These are phyloP conservation scores for Dioscorea dumetorum DNA, from an alignment of 106 monocot species.

Conservation along the genomic window DNA sequence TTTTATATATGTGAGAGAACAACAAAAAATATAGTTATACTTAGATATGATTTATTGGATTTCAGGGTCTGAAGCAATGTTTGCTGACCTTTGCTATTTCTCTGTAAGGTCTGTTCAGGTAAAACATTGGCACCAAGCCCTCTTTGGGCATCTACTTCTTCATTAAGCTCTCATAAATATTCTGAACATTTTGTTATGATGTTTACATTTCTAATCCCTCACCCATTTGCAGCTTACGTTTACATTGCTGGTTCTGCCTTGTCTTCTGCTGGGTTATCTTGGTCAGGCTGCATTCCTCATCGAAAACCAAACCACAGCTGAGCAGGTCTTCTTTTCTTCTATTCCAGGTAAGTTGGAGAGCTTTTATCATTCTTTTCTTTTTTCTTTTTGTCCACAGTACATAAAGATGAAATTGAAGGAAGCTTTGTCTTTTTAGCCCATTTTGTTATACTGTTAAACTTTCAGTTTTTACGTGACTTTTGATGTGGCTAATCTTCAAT, in stretches of 20 bases:
- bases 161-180: too few relatives aligned
- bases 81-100: slow-evolving; percentile 92
- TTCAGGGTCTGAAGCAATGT: slow-evolving; percentile 93
- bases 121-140: neutral
- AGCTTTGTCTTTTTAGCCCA: too few relatives aligned
- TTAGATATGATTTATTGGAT: neutral
- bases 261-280: slow-evolving; percentile 82
- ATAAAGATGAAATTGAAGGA: neutral
- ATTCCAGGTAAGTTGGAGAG: slow-evolving; percentile 57
- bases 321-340: slow-evolving; percentile 84
- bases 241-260: slow-evolving; percentile 80
- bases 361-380: neutral
- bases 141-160: too few relatives aligned
- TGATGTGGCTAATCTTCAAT: neutral
- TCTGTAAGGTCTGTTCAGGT: slow-evolving; percentile 85
- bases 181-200: too few relatives aligned
- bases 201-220: neutral
- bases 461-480: neutral
- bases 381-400: neutral
- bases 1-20: too few relatives aligned
- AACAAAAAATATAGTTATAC: too few relatives aligned
- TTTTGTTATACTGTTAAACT: neutral
- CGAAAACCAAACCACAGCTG: slow-evolving; percentile 46
- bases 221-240: slow-evolving; percentile 59
- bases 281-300: slow-evolving; percentile 92